Percentiles rank a stretch among this genome's conserved stretches.
These are phyloP conservation scores for Hyaloscypha finlandica DNA, from an alignment of 495 filamentous ascomycete species.

Conservation along the genomic window DNA sequence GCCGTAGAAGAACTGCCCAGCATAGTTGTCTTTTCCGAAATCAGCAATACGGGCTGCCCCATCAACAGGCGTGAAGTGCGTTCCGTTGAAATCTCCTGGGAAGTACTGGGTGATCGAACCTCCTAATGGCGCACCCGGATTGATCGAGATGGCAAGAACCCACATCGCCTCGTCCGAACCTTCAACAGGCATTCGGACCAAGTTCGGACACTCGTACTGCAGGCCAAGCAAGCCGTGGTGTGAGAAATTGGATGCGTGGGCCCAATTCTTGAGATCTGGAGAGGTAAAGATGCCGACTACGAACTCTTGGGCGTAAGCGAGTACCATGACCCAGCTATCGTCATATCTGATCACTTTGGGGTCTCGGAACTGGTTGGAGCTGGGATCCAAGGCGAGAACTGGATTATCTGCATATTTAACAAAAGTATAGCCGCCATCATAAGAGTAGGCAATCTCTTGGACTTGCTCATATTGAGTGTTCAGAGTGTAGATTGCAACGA, in stretches of 20 bases:
- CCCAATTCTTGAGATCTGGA: constrained; percentile 54
- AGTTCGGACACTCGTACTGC: constrained; percentile 60
- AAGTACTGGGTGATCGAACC: constrained; percentile 54
- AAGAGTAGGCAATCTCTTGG: constrained; percentile 58
- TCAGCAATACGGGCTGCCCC: constrained; percentile 46
- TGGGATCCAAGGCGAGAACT: constrained; percentile 43
- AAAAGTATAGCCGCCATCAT: constrained; percentile 56
- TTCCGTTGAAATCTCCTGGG: constrained; percentile 48
- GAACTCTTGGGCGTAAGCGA: constrained; percentile 51
- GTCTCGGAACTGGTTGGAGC: constrained; percentile 55
- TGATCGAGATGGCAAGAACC: constrained; percentile 52
- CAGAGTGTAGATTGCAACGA: constrained; percentile 59
- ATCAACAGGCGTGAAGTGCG: constrained; percentile 45
- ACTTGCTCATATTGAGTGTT: constrained; percentile 43
- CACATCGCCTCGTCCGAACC: constrained; percentile 43
- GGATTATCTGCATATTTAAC: constrained; percentile 55
- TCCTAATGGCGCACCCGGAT: constrained; percentile 58
- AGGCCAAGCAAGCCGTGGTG: constrained; percentile 53
- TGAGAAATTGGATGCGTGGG: constrained; percentile 54
- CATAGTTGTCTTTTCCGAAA: constrained; percentile 61
- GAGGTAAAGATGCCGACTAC: constrained; percentile 56
- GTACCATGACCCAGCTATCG: constrained; percentile 51
- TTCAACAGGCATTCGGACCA: constrained; percentile 48
- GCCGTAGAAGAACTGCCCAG: constrained; percentile 54
- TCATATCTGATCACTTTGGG: constrained; percentile 58